Percentiles rank a stretch among this genome's conserved stretches.
Conservation (phyloP, 1,139 yeast genomes). For the Geotrichum phurueaensis region DNA sequence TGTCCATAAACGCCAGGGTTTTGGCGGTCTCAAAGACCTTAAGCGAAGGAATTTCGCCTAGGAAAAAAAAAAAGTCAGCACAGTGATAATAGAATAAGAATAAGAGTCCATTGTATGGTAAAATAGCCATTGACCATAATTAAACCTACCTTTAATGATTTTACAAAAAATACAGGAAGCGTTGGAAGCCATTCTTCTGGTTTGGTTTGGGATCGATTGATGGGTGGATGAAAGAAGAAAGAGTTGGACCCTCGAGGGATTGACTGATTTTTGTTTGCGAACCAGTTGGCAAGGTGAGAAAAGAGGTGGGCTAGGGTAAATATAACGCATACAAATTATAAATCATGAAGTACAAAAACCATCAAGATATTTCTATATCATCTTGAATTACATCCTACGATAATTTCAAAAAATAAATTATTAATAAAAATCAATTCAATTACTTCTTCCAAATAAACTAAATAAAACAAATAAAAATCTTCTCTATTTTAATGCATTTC, state of each 20-base stretch:
- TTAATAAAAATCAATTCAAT: background rate
- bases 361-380: background rate
- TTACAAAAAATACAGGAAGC: constrained; percentile 85
- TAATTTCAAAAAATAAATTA: background rate
- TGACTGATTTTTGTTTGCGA: background rate
- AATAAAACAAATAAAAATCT: background rate
- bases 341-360: too few species aligned
- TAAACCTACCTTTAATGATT: constrained; percentile 45
- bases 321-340: too few species aligned
- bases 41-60: constrained; percentile 84
- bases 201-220: background rate
- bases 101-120: background rate
- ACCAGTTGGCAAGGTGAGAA: background rate
- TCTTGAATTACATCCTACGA: background rate
- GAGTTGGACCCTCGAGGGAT: background rate
- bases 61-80: background rate
- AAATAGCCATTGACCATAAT: too few species aligned
- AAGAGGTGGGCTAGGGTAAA: background rate
- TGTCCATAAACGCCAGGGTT: constrained; percentile 80
- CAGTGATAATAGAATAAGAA: background rate
- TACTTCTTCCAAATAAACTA: constrained; percentile 3
- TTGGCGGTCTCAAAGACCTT: constrained; percentile 77
- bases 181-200: constrained; percentile 32
- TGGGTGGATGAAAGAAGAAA: background rate
- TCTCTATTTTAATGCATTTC: background rate